These are phyloP conservation scores for Pichia gijzeniarum DNA, from an alignment of 805 yeast genomes.

Conservation along the genomic window DNA sequence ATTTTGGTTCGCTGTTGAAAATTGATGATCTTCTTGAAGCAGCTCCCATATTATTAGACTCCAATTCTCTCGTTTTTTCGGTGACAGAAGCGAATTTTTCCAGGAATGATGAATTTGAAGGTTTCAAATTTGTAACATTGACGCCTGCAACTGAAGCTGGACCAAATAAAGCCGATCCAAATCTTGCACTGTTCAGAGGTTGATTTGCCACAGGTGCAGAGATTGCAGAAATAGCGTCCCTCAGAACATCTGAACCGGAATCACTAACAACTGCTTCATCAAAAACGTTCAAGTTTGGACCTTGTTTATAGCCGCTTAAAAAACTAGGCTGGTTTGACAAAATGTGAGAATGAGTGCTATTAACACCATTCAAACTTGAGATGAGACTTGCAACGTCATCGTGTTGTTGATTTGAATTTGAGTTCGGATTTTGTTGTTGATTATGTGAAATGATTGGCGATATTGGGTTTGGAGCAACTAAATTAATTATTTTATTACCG, in stretches of 20 bases:
- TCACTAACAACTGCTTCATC: constrained; percentile 27
- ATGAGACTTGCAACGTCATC: constrained; percentile 31
- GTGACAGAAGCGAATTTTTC: constrained; percentile 61
- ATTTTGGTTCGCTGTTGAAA: constrained; percentile 30
- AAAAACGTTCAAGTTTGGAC: constrained; percentile 12
- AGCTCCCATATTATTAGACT: constrained; percentile 22
- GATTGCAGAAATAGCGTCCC: constrained; percentile 29
- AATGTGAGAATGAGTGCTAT: constrained; percentile 11
- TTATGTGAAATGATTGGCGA: constrained; percentile 14
- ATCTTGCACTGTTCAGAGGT: constrained; percentile 24
- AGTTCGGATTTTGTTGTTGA: constrained; percentile 4
- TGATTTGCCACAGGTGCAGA: constrained; percentile 26
- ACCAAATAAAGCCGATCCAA: constrained; percentile 39
- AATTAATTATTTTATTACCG: constrained; percentile 10
- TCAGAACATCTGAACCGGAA: constrained; percentile 28
- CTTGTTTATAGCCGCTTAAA: constrained; percentile 14
- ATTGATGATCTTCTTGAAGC: constrained; percentile 50
- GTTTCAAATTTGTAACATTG: constrained; percentile 28
- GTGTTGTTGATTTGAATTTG: constrained; percentile 6
- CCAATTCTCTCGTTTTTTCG: constrained; percentile 64
- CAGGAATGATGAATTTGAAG: constrained; percentile 38
- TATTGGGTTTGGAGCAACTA: constrained; percentile 18
- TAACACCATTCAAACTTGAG: constrained; percentile 26
- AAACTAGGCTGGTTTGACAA: constrained; percentile 24
- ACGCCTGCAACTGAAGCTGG: constrained; percentile 54